Conservation (phyloP, 495 filamentous ascomycete genomes). For the Talaromyces ruber region DNA sequence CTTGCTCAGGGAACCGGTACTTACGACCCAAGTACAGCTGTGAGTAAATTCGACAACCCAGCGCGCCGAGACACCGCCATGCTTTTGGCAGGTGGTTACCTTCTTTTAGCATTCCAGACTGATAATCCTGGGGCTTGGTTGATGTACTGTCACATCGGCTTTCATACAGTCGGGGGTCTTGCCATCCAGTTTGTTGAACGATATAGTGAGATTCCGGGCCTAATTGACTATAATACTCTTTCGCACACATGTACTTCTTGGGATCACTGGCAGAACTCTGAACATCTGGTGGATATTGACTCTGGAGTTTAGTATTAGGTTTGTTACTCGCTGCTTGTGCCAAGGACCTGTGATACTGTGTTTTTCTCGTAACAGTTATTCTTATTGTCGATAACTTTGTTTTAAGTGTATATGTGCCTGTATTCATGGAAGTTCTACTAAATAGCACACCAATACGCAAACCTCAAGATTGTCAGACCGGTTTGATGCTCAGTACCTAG, state of each 20-base stretch:
- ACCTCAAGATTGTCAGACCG: neutral
- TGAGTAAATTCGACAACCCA: slow-evolving; percentile 27
- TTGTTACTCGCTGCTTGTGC: slow-evolving; percentile 11
- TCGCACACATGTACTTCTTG: slow-evolving; percentile 6
- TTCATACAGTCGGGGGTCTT: slow-evolving; percentile 35
- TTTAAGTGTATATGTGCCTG: neutral
- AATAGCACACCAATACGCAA: neutral
- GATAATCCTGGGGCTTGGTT: slow-evolving; percentile 46
- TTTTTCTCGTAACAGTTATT: neutral
- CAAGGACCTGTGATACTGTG: neutral
- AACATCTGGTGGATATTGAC: neutral
- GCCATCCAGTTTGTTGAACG: slow-evolving; percentile 40
- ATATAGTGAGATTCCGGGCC: slow-evolving; percentile 23
- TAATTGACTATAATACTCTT: slow-evolving; percentile 11
- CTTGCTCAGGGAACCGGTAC: slow-evolving; percentile 12
- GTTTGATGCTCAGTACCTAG: neutral
- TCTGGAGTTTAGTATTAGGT: neutral
- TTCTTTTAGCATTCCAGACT: slow-evolving; percentile 48
- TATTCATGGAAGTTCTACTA: neutral
- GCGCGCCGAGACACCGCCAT: slow-evolving; percentile 53
- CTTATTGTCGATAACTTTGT: neutral
- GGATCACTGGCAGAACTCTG: slow-evolving; percentile 1
- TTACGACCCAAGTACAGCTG: slow-evolving; percentile 12
- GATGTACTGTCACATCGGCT: slow-evolving; percentile 46
- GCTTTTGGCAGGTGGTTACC: slow-evolving; percentile 33